phyloP scores from a whole-genome alignment of 2,329 filamentous ascomycete genomes.

The Macrophomina phaseolina region DNA sequence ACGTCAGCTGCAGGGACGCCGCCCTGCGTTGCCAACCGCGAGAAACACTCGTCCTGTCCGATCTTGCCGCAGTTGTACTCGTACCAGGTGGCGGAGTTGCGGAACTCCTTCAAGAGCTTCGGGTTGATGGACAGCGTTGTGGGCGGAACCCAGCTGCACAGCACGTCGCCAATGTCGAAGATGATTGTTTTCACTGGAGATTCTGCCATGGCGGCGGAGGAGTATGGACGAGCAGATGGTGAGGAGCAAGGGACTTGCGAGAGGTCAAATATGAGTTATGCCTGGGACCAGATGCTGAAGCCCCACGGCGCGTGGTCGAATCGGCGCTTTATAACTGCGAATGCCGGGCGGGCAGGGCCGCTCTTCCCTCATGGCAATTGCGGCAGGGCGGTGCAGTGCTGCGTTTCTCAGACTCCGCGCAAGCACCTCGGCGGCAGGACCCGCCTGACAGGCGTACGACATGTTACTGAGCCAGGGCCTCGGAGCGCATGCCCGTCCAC shows the following conservation, averaged over 20 bases:
- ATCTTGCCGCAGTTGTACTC: slow-evolving; percentile 37
- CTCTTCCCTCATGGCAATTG: background rate
- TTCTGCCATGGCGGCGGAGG: background rate
- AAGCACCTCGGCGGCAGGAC: background rate
- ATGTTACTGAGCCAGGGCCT: background rate
- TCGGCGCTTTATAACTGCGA: slow-evolving; percentile 5
- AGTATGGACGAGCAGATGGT: background rate
- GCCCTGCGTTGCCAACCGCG: slow-evolving; percentile 33
- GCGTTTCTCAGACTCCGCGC: background rate
- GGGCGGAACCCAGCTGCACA: slow-evolving; percentile 41
- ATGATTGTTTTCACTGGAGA: slow-evolving; percentile 33
- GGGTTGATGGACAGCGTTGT: slow-evolving; percentile 35
- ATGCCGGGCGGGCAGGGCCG: background rate
- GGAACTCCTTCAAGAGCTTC: slow-evolving; percentile 33
- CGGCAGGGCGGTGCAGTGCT: no score
- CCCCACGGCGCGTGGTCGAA: background rate
- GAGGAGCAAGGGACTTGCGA: background rate
- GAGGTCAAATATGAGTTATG: background rate
- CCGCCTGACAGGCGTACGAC: background rate
- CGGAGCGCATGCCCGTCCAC: background rate
- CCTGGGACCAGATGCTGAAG: background rate
- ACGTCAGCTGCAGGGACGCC: slow-evolving; percentile 35
- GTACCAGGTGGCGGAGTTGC: slow-evolving; percentile 38
- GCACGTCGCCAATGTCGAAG: slow-evolving; percentile 45
- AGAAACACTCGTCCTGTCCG: slow-evolving; percentile 32